These are phyloP conservation scores for Microsporum audouinii DNA, from an alignment of 2,329 filamentous ascomycete species.

Conservation along the genomic window DNA sequence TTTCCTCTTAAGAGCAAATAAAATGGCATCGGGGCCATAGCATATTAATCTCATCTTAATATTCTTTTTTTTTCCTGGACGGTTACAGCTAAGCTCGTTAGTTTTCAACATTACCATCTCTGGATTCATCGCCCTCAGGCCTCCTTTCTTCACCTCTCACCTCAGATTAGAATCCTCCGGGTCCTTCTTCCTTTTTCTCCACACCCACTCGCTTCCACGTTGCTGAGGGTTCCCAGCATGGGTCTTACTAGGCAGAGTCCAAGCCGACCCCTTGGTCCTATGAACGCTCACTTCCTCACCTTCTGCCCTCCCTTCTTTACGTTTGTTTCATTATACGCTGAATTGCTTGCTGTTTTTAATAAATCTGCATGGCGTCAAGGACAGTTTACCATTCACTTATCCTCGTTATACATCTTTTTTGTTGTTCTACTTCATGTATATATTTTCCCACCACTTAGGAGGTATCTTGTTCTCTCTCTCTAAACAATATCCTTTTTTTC, in stretches of 20 bases:
- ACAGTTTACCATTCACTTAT: not conserved
- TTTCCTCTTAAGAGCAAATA: not conserved
- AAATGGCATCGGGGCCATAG: not conserved
- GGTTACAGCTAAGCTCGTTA: not conserved
- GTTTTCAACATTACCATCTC: not conserved
- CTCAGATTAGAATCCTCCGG: not conserved
- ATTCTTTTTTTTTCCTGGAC: not conserved
- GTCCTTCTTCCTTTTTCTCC: not conserved
- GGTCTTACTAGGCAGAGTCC: not conserved
- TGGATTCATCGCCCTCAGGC: not conserved
- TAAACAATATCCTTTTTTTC: not conserved
- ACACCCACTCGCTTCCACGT: not conserved
- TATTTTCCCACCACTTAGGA: not conserved
- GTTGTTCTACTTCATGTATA: not conserved
- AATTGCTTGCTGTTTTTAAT: not conserved
- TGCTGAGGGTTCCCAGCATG: not conserved
- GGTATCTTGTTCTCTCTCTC: not conserved
- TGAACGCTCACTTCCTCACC: not conserved
- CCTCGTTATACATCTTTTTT: not conserved
- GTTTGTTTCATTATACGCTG: not conserved
- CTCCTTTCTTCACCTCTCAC: not conserved
- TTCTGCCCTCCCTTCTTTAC: not conserved
- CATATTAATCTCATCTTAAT: not conserved
- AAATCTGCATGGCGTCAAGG: slow-evolving; percentile 1
- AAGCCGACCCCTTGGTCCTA: not conserved